These are phyloP conservation scores for Eimeria tenella DNA, from an alignment of 169 alveolate species.

Conservation along the genomic window DNA sequence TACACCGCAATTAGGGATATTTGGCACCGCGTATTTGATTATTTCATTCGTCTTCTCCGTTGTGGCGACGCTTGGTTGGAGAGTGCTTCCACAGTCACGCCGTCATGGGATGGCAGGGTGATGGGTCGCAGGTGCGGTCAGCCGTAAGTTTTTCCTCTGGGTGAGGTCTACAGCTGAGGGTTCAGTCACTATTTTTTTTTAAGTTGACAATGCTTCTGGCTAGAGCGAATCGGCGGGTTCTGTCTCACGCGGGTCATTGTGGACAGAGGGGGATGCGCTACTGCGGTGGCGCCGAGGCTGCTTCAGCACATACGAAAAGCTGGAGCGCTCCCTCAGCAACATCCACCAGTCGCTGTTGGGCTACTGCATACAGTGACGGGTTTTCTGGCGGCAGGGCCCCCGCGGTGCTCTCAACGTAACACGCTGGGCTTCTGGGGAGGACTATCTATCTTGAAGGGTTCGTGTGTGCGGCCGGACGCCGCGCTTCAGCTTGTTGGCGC, in stretches of 20 bases:
- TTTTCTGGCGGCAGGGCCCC: neutral
- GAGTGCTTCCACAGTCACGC: slow-evolving; percentile 63
- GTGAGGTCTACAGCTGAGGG: slow-evolving; percentile 7
- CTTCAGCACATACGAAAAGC: slow-evolving; percentile 34
- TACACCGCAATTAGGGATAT: slow-evolving; percentile 42
- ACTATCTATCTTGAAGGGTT: too few species aligned
- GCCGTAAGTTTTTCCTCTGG: slow-evolving; percentile 20
- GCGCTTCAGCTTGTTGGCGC: too few species aligned
- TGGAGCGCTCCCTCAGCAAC: neutral
- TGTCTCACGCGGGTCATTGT: slow-evolving; percentile 22
- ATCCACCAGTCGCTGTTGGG: neutral
- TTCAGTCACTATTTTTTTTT: neutral
- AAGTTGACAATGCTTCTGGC: slow-evolving; percentile 13
- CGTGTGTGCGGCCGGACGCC: too few species aligned
- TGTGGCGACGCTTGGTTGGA: slow-evolving; percentile 29
- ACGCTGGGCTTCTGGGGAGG: too few species aligned
- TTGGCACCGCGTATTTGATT: slow-evolving; percentile 33
- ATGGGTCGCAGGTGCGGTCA: slow-evolving; percentile 77
- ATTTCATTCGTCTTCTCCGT: slow-evolving; percentile 62
- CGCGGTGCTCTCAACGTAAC: neutral
- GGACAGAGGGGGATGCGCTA: slow-evolving; percentile 59
- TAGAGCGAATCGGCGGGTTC: neutral
- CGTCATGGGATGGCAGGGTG: slow-evolving; percentile 66
- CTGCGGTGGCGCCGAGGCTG: slow-evolving; percentile 51
- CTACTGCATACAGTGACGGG: neutral